Evolutionary conservation across 441 rosid species (phyloP).

Genomic region (Omphalea diandra): DNA sequence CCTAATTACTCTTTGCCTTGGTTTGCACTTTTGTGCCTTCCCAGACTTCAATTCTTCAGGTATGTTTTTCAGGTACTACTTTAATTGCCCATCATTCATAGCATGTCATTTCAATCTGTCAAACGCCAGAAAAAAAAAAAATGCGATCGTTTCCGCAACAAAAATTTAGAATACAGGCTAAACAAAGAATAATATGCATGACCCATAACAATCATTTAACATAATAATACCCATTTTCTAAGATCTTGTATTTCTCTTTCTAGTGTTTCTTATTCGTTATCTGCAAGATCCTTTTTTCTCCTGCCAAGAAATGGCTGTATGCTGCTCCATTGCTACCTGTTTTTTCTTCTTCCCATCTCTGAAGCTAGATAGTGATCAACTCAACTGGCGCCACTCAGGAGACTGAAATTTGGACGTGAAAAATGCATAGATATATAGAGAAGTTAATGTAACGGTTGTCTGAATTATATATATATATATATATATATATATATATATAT

Average conservation of each 20-base stretch:
- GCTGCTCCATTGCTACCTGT: slow-evolving; percentile 5
- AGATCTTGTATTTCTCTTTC: slow-evolving; percentile 31
- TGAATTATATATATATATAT: no score
- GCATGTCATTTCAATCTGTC: slow-evolving; percentile 27
- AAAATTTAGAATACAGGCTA: no score
- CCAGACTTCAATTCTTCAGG: slow-evolving; percentile 29
- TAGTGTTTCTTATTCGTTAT: slow-evolving; percentile 25
- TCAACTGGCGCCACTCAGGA: not conserved
- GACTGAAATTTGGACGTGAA: not conserved
- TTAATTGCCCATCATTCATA: slow-evolving; percentile 40
- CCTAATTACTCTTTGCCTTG: slow-evolving; percentile 26
- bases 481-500: no score
- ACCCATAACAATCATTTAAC: no score
- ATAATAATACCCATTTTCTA: slow-evolving; percentile 32
- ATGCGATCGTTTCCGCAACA: no score
- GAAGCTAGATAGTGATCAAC: not conserved
- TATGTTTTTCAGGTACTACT: slow-evolving; percentile 33
- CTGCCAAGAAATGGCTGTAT: slow-evolving; percentile 20
- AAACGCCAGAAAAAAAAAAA: not conserved
- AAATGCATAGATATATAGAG: no score
- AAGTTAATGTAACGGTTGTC: not conserved
- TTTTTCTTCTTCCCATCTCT: slow-evolving; percentile 26
- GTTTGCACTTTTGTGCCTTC: slow-evolving; percentile 29
- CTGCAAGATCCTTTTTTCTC: slow-evolving; percentile 25
- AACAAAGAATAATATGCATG: no score